Conservation (phyloP, 495 filamentous ascomycete species). For the Aspergillus bertholletiae region DNA sequence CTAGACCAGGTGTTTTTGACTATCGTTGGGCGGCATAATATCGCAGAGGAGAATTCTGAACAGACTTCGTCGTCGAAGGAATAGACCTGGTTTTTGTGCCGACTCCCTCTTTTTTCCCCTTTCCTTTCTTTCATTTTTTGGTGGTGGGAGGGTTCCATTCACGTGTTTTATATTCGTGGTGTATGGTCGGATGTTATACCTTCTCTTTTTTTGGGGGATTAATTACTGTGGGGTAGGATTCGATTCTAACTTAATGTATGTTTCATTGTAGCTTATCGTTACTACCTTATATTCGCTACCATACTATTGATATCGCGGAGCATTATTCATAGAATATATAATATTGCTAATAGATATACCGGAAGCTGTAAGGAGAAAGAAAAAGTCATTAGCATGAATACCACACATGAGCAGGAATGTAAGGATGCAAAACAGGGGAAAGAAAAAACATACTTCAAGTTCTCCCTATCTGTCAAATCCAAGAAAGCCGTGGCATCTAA, state of each 20-base stretch:
- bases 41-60: conserved; percentile 64
- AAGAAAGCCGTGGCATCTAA: conserved; percentile 54
- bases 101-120: not conserved
- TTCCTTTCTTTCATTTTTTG: not conserved
- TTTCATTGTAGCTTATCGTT: no score
- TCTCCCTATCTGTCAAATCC: conserved; percentile 60
- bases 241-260: no score
- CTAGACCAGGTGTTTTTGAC: conserved; percentile 85
- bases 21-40: conserved; percentile 73
- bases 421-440: not conserved
- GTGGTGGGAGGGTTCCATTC: no score
- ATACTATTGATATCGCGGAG: no score
- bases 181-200: no score
- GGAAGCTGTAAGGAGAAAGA: conserved; percentile 20
- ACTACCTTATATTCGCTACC: no score
- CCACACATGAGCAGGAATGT: not conserved
- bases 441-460: conserved; percentile 42
- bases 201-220: no score
- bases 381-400: conserved; percentile 1
- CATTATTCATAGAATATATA: not conserved
- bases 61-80: not conserved
- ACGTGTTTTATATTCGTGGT: not conserved
- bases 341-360: conserved; percentile 29
- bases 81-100: not conserved
- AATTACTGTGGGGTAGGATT: no score